phyloP scores from a whole-genome alignment of 2,329 filamentous ascomycete species.

The Cercospora citrullina region DNA sequence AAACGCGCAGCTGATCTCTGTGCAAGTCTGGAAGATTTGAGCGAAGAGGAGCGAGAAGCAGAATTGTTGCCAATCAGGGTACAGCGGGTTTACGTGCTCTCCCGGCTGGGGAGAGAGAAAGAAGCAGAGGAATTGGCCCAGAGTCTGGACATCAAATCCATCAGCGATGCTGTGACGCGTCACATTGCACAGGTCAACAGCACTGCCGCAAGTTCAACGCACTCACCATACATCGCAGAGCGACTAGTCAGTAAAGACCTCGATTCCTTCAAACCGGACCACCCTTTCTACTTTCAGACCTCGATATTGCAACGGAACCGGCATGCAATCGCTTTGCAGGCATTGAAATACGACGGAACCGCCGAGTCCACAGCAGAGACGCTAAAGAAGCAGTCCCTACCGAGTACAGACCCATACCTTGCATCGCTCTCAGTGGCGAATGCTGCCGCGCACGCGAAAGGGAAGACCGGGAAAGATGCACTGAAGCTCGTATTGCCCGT shows the following conservation, averaged over 20 bases:
- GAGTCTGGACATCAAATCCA: conserved; percentile 62
- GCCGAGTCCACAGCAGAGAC: conserved; percentile 55
- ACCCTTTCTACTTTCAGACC: conserved; percentile 71
- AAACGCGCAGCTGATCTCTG: conserved; percentile 72
- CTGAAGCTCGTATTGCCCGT: conserved; percentile 69
- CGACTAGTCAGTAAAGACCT: conserved; percentile 60
- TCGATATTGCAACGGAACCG: conserved; percentile 62
- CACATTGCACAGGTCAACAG: conserved; percentile 68
- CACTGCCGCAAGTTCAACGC: conserved; percentile 48
- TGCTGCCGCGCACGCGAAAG: conserved; percentile 71
- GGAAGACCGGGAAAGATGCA: conserved; percentile 63
- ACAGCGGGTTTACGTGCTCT: conserved; percentile 73
- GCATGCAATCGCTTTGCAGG: conserved; percentile 64
- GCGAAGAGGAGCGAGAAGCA: conserved; percentile 69
- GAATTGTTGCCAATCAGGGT: conserved; percentile 75
- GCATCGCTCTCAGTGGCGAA: conserved; percentile 64
- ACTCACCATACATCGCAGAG: conserved; percentile 69
- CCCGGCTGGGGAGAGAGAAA: conserved; percentile 63
- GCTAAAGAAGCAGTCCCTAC: conserved; percentile 50
- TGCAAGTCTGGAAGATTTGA: conserved; percentile 70
- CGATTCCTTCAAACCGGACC: conserved; percentile 57
- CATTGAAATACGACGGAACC: conserved; percentile 68
- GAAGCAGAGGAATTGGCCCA: conserved; percentile 66
- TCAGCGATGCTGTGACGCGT: conserved; percentile 66
- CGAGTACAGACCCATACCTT: conserved; percentile 42